Percentiles rank a stretch among this genome's conserved stretches.
phyloP scores from a whole-genome alignment of 177 flowering plant genomes.

The Vitis hybrid region DNA sequence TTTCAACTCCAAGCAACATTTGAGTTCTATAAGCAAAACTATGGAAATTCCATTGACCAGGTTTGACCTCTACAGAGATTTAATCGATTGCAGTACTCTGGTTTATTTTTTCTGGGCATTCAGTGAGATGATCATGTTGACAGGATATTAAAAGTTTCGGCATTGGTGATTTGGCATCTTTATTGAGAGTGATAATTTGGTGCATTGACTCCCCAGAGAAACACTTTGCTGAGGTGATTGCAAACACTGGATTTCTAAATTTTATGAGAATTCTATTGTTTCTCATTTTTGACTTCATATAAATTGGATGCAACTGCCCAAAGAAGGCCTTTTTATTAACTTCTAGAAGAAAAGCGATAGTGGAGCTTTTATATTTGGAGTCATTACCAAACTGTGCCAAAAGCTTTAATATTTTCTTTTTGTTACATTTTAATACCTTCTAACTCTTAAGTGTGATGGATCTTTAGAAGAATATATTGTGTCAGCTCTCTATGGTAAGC shows the following conservation, averaged over 20 bases:
- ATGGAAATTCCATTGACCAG: slow-evolving; percentile 55
- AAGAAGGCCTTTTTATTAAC: neutral
- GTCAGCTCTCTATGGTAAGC: too few relatives aligned
- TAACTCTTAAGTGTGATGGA: neutral
- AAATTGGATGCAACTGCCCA: neutral
- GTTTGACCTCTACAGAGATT: slow-evolving; percentile 22
- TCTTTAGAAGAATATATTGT: too few relatives aligned
- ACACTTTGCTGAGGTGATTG: slow-evolving; percentile 73
- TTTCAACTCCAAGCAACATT: slow-evolving; percentile 74
- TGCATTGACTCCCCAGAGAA: slow-evolving; percentile 73
- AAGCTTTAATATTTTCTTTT: neutral
- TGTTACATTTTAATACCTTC: neutral
- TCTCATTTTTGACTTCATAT: neutral
- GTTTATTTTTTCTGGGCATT: neutral
- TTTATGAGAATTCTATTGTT: too few relatives aligned
- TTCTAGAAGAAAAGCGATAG: neutral
- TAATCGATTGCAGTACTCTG: neutral
- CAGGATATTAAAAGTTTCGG: slow-evolving; percentile 57
- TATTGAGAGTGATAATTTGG: slow-evolving; percentile 41
- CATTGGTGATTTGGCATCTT: slow-evolving; percentile 40
- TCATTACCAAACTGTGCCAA: too few relatives aligned
- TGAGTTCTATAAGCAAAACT: slow-evolving; percentile 43
- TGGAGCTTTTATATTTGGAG: neutral
- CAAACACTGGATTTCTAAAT: neutral
- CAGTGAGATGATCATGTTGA: slow-evolving; percentile 1